Conservation (phyloP, 768 basidiomycete species). For the Tylopilus vinaceipallidus region DNA sequence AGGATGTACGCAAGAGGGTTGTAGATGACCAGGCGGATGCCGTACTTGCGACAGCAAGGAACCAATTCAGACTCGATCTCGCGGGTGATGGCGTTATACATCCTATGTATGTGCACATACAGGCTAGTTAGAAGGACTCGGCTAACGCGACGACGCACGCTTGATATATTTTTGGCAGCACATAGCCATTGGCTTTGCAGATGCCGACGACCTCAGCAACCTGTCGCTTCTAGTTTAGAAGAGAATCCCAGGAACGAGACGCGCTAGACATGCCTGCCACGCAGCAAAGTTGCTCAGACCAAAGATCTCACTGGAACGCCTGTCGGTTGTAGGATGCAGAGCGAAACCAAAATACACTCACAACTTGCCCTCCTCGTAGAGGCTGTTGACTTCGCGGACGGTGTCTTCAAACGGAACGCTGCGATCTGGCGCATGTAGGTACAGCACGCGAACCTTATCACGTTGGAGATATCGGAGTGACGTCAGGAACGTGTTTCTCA, state of each 20-base stretch:
- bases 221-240: constrained; percentile 18
- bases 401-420: constrained; percentile 57
- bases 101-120: constrained; percentile 24
- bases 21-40: constrained; percentile 54
- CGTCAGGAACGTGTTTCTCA: constrained; percentile 44
- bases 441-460: constrained; percentile 49
- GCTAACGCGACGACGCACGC: constrained; percentile 42
- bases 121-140: too few relatives aligned
- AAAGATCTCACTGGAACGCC: constrained; percentile 45
- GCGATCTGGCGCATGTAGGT: constrained; percentile 61
- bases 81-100: constrained; percentile 50
- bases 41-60: constrained; percentile 57
- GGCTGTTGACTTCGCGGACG: constrained; percentile 48
- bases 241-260: background rate
- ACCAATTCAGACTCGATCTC: constrained; percentile 50
- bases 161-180: constrained; percentile 55
- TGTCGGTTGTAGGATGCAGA: background rate
- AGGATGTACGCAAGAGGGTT: constrained; percentile 49
- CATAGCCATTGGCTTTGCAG: constrained; percentile 51
- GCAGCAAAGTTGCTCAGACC: constrained; percentile 60
- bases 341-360: constrained; percentile 22
- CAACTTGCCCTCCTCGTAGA: constrained; percentile 59
- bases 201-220: constrained; percentile 60
- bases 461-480: constrained; percentile 47
- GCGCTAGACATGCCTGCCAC: constrained; percentile 52